Evolutionary conservation across 179 eudicot species (phyloP).

Genomic region (Silene noctiflora): DNA sequence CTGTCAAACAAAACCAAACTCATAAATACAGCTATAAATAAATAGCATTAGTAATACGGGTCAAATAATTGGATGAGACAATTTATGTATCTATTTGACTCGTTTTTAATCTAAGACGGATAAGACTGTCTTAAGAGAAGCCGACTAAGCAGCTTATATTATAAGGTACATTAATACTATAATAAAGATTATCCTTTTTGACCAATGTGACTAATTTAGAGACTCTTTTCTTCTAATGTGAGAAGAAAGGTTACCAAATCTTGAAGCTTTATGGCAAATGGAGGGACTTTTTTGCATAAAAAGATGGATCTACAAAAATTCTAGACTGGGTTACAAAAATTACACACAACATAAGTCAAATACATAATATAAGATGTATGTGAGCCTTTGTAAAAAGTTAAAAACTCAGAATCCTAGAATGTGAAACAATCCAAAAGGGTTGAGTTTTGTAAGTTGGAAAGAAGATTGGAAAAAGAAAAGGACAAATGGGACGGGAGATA

Average conservation of each 20-base stretch:
- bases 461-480: slow-evolving; percentile 2
- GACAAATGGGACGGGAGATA: slow-evolving; percentile 22
- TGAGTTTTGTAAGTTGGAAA: slow-evolving; percentile 18
- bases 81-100: too few relatives aligned
- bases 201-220: slow-evolving; percentile 23
- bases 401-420: slow-evolving; percentile 31
- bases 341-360: slow-evolving; percentile 8
- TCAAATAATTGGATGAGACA: too few relatives aligned
- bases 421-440: slow-evolving; percentile 40
- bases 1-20: slow-evolving; percentile 12
- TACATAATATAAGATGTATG: not conserved
- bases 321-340: not conserved
- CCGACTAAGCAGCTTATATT: too few relatives aligned
- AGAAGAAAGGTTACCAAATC: slow-evolving; percentile 39
- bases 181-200: slow-evolving; percentile 34
- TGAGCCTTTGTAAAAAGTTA: slow-evolving; percentile 14
- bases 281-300: slow-evolving; percentile 55
- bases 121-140: too few relatives aligned
- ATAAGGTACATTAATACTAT: not conserved
- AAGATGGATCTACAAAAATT: slow-evolving; percentile 34
- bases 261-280: slow-evolving; percentile 40
- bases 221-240: slow-evolving; percentile 8
- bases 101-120: too few relatives aligned
- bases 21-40: slow-evolving; percentile 19
- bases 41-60: too few relatives aligned